Evolutionary conservation across 129 eudicot genomes (phyloP).

Genomic region (Flaveria robusta): DNA sequence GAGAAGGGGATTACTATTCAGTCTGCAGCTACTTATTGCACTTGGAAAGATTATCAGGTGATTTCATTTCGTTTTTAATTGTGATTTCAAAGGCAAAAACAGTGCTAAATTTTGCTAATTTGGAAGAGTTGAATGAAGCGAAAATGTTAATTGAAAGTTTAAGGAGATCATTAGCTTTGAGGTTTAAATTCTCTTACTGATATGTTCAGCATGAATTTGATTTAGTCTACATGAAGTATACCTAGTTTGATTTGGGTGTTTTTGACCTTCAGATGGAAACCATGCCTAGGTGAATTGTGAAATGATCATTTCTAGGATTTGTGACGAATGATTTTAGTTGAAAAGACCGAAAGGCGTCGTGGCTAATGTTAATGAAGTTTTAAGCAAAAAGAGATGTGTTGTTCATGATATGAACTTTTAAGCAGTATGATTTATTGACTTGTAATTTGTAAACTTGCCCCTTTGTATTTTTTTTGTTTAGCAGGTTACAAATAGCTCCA

Average conservation of each 20-base stretch:
- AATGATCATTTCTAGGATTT: slow-evolving; percentile 12
- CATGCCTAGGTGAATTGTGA: neutral
- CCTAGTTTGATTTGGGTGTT: too few species aligned
- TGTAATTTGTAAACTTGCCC: neutral
- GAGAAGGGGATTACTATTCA: slow-evolving; percentile 96
- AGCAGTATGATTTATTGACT: neutral
- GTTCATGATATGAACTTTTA: neutral
- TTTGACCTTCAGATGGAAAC: too few species aligned
- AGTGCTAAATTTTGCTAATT: too few species aligned
- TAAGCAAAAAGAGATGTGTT: neutral
- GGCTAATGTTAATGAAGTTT: neutral
- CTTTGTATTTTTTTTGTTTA: slow-evolving; percentile 1
- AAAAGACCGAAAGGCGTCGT: too few species aligned
- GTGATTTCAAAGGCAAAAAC: too few species aligned
- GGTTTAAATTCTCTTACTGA: neutral
- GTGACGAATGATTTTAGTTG: neutral
- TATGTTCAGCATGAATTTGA: slow-evolving; percentile 2
- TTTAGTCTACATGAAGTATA: neutral
- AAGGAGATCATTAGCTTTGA: neutral
- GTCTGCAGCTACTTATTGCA: slow-evolving; percentile 97
- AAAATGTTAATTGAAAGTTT: neutral
- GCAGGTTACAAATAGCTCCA: neutral
- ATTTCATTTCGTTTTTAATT: neutral
- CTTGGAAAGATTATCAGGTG: slow-evolving; percentile 94
- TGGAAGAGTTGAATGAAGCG: neutral